Evolutionary conservation across 2,329 filamentous ascomycete genomes (phyloP).

Genomic region (Cladobotryum mycophilum): DNA sequence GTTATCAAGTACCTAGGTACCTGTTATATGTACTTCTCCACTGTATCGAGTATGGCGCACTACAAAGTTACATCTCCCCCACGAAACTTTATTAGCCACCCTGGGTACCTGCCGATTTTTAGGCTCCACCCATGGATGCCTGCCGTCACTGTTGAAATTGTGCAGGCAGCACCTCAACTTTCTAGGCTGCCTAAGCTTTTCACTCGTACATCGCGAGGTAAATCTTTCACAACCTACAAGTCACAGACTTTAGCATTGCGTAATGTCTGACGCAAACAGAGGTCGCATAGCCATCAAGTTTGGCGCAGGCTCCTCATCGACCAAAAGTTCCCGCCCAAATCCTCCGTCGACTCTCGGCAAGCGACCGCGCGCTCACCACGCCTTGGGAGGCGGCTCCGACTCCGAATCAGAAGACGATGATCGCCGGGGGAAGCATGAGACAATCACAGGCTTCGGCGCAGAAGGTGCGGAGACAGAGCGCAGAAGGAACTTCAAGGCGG

Average conservation of each 20-base stretch:
- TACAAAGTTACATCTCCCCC: no score
- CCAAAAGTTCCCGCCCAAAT: conserved; percentile 25
- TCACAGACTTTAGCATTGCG: background rate
- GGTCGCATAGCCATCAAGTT: conserved; percentile 46
- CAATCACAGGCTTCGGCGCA: conserved; percentile 44
- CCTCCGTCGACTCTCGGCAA: conserved; percentile 44
- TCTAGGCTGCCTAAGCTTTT: background rate
- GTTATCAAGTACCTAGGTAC: no score
- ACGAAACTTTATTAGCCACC: no score
- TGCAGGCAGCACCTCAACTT: background rate
- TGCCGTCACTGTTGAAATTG: no score
- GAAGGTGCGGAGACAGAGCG: conserved; percentile 38
- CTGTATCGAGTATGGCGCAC: no score
- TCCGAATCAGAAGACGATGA: conserved; percentile 35
- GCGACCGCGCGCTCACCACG: conserved; percentile 37
- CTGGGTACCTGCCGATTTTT: no score
- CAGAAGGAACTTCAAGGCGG: conserved; percentile 21
- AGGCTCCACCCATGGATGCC: no score
- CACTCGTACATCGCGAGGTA: no score
- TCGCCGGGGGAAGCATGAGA: conserved; percentile 32
- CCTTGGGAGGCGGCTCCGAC: conserved; percentile 37
- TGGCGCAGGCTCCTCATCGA: conserved; percentile 24
- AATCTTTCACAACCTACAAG: no score
- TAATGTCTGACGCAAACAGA: conserved; percentile 34
- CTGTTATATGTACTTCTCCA: no score